Evolutionary conservation across 345 rosid genomes (phyloP), one percentile per base, ranked within the genome.

Genomic region (Boechera stricta): DNA sequence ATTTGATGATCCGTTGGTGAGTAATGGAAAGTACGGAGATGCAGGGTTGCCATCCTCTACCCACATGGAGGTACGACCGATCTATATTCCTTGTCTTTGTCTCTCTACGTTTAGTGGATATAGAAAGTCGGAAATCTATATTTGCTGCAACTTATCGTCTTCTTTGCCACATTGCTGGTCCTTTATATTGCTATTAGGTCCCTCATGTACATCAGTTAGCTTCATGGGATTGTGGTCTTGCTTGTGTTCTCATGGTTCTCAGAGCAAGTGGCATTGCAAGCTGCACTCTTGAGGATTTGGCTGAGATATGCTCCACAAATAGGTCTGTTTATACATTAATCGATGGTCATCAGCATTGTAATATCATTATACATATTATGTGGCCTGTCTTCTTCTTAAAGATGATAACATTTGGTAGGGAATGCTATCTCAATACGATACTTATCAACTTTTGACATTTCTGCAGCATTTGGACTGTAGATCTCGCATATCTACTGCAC

Each of bases 141-240:
- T 12, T 44, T 67, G 33, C 26, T 67, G 49, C 55, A 1, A 51
- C 67, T 66, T 58, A 58, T 58, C 2, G 8, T 26, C 31, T 6
- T 42, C 31, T 36, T 70, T n/a, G 11, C 58, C 62, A 42, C 16
- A 15, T 67, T 64, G 16, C 12, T 62, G 53, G 4, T 59, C 51
- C 44, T 16, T 73, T 69, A 6, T 29, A 38, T 72, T 60, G 61
- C 16, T 52, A 24, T 63, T 82, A 95, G 98, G 95, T 94, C 39
- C 92, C 96, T 16, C 97, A 89, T 64, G 73, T 89, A 67, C 91
- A 87, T 67, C 98, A 92, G 86, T 73, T 88, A 73, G 84, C 77
- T 75, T 86, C 93, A 26, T 93, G 99, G 98, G 99, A 93, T 71
- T 93, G 99, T 55, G 99, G 99, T 33, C 89, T 92, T 55, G 99